phyloP scores from a whole-genome alignment of 345 rosid genomes.

The Eucalyptus leucophloia region DNA sequence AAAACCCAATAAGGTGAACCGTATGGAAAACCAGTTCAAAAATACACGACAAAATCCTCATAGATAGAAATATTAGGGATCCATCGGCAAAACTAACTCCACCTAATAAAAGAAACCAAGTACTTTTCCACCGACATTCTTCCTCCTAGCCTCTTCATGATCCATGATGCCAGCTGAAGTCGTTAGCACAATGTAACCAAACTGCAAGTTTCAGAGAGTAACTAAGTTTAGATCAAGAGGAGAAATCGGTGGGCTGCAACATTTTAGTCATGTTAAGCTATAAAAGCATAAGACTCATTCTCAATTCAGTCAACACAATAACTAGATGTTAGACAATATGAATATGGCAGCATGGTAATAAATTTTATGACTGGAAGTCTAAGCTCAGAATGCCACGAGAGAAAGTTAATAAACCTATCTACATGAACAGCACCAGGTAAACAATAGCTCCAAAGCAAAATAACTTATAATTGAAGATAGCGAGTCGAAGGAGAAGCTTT shows the following conservation, averaged over 20 bases:
- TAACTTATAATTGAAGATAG: background rate
- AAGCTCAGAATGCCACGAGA: background rate
- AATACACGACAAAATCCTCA: background rate
- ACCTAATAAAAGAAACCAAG: conserved; percentile 34
- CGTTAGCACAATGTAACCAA: conserved; percentile 37
- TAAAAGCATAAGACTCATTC: background rate
- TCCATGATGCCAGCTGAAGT: conserved; percentile 47
- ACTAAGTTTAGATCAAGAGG: background rate
- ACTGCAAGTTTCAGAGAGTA: conserved; percentile 5
- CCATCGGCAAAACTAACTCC: background rate
- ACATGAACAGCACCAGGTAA: background rate
- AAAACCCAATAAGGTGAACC: background rate
- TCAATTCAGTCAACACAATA: background rate
- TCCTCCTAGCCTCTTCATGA: conserved; percentile 43
- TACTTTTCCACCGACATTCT: conserved; percentile 43
- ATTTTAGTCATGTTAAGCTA: background rate
- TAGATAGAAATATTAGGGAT: background rate
- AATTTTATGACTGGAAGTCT: background rate
- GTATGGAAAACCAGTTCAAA: background rate
- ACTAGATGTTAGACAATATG: background rate
- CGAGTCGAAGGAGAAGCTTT: background rate
- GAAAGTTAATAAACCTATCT: background rate
- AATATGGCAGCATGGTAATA: background rate
- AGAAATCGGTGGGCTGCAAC: background rate
- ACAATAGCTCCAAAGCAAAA: background rate